Evolutionary conservation across 108 stramenopile species (phyloP).

Genomic region (Fragilariopsis cylindrus): DNA sequence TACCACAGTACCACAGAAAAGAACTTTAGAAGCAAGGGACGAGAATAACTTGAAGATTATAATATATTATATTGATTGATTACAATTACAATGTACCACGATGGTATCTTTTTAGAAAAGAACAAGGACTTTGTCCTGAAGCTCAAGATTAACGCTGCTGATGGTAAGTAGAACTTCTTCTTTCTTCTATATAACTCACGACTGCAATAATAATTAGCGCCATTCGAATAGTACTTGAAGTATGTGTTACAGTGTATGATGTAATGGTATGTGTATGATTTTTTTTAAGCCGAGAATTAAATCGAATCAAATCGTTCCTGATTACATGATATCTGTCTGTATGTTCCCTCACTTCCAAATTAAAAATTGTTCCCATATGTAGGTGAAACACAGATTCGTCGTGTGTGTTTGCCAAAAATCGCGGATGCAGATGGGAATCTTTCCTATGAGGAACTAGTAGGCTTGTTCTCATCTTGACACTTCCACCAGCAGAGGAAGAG

Average conservation of each 20-base stretch:
- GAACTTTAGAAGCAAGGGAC: too few species aligned
- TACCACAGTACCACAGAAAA: too few species aligned
- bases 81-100: neutral
- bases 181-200: too few species aligned
- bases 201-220: too few species aligned
- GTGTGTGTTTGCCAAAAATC: constrained; percentile 58
- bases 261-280: too few species aligned
- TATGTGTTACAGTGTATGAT: too few species aligned
- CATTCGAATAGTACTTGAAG: too few species aligned
- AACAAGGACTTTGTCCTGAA: constrained; percentile 61
- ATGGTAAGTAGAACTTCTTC: constrained; percentile 36
- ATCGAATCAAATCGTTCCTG: too few species aligned
- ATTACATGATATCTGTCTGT: too few species aligned
- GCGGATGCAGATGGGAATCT: constrained; percentile 39
- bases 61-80: neutral
- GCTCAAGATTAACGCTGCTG: constrained; percentile 53
- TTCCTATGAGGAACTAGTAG: constrained; percentile 53
- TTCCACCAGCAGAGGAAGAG: constrained; percentile 3
- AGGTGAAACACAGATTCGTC: constrained; percentile 55
- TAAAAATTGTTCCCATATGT: neutral
- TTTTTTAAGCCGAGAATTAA: too few species aligned
- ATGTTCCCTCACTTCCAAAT: too few species aligned
- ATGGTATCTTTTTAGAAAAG: constrained; percentile 20
- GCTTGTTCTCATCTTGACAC: constrained; percentile 44
- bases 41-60: too few species aligned